Evolutionary conservation across 129 eudicot species (phyloP).

Genomic region (Solidago caesia): DNA sequence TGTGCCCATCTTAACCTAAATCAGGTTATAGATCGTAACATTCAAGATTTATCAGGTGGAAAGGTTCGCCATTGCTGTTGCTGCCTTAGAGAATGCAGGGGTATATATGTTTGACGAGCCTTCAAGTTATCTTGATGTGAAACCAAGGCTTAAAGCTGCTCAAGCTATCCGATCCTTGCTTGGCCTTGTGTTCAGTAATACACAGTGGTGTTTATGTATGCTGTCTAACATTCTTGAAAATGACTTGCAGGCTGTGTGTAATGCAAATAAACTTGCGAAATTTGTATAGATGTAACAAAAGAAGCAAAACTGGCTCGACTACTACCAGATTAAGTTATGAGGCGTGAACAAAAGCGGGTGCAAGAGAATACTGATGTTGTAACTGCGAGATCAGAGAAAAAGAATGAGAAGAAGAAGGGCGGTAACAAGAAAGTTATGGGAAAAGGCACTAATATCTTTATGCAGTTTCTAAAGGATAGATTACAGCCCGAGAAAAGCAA

Average conservation of each 20-base stretch:
- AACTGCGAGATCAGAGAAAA: conserved; percentile 28
- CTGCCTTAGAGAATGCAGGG: conserved; percentile 74
- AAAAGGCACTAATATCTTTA: conserved; percentile 56
- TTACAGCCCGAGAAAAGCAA: conserved; percentile 36
- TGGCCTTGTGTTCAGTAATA: conserved; percentile 29
- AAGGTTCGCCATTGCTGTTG: conserved; percentile 97
- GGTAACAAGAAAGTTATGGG: conserved; percentile 71
- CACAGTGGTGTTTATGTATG: not conserved
- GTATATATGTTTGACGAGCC: conserved; percentile 94
- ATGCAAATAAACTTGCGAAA: conserved; percentile 91
- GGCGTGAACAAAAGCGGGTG: conserved; percentile 31
- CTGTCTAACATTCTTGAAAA: not conserved
- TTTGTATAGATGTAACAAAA: conserved; percentile 67
- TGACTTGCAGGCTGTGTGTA: conserved; percentile 68
- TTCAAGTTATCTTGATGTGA: conserved; percentile 91
- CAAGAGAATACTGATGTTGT: conserved; percentile 31
- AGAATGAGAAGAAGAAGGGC: conserved; percentile 23
- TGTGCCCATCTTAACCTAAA: conserved; percentile 77
- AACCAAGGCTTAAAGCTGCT: conserved; percentile 95
- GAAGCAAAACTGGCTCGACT: conserved; percentile 95
- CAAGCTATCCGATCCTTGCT: conserved; percentile 84
- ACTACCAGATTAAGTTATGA: conserved; percentile 61
- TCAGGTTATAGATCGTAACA: conserved; percentile 93
- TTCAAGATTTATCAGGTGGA: conserved; percentile 95
- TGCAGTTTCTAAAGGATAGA: conserved; percentile 58